phyloP scores from a whole-genome alignment of 208 protist species.

The Trypanosoma grayi region DNA sequence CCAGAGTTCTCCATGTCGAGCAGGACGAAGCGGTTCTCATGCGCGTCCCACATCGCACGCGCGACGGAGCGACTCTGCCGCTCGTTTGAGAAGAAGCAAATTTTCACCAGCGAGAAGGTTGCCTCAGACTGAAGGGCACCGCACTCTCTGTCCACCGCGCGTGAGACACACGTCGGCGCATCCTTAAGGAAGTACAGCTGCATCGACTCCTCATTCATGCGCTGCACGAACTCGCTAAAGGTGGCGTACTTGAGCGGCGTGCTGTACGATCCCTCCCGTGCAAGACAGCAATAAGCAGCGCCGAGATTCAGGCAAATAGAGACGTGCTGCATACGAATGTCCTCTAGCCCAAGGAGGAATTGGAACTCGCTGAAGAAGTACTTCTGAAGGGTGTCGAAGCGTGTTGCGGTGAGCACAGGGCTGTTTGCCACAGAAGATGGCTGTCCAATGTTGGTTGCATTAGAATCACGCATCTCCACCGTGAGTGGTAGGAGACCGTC shows the following conservation, averaged over 20 bases:
- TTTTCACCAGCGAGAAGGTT: conserved; percentile 66
- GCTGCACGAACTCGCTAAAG: conserved; percentile 80
- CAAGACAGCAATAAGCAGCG: conserved; percentile 79
- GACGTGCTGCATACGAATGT: conserved; percentile 73
- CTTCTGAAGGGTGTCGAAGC: conserved; percentile 55
- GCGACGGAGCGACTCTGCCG: conserved; percentile 70
- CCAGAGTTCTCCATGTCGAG: conserved; percentile 84
- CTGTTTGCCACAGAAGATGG: conserved; percentile 59
- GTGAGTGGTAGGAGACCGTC: conserved; percentile 24
- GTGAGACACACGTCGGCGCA: conserved; percentile 74
- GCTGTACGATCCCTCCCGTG: conserved; percentile 68
- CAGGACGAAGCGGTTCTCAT: conserved; percentile 68
- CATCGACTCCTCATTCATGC: conserved; percentile 85
- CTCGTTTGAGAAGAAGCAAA: conserved; percentile 85
- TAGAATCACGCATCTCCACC: conserved; percentile 22
- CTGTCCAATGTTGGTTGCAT: conserved; percentile 22
- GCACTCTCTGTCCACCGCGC: conserved; percentile 76
- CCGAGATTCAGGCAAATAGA: conserved; percentile 76
- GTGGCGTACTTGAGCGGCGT: conserved; percentile 78
- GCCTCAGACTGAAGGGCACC: conserved; percentile 66
- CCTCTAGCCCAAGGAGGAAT: conserved; percentile 63
- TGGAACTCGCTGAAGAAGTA: conserved; percentile 78
- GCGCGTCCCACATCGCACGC: conserved; percentile 76
- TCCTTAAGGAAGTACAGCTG: conserved; percentile 87
- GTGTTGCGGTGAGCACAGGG: conserved; percentile 64